Percentiles rank a stretch among this genome's conserved stretches.
Conservation (phyloP, 306 rosid genomes). For the Casuarina equisetifolia region DNA sequence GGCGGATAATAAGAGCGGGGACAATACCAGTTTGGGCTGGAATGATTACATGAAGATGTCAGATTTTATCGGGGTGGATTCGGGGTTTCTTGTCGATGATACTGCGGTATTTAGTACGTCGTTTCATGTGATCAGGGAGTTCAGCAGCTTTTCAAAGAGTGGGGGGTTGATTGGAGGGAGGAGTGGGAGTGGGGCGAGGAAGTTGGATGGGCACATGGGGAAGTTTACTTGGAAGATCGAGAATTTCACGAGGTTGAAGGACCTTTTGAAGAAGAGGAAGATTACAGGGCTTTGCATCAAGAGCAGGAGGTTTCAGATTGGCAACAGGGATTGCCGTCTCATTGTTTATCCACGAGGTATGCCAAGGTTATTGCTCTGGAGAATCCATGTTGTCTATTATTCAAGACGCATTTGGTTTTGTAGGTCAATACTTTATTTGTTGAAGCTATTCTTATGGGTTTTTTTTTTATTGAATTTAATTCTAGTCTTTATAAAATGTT, state of each 20-base stretch:
- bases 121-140: slow-evolving; percentile 94
- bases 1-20: slow-evolving; percentile 96
- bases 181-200: slow-evolving; percentile 76
- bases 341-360: slow-evolving; percentile 99
- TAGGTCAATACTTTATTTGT: slow-evolving; percentile 7
- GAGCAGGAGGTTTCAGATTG: slow-evolving; percentile 97
- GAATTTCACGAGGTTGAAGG: slow-evolving; percentile 91
- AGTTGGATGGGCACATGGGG: slow-evolving; percentile 91
- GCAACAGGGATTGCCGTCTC: slow-evolving; percentile 95
- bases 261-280: slow-evolving; percentile 92
- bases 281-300: slow-evolving; percentile 96
- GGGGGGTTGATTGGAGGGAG: slow-evolving; percentile 74
- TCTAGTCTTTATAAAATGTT: slow-evolving; percentile 20
- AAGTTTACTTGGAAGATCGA: slow-evolving; percentile 98
- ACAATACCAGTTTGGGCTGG: slow-evolving; percentile 99
- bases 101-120: slow-evolving; percentile 92
- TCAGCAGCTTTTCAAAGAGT: slow-evolving; percentile 85
- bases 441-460: slow-evolving; percentile 20
- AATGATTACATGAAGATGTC: slow-evolving; percentile 98
- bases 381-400: slow-evolving; percentile 1
- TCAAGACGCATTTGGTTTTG: neutral
- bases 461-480: slow-evolving; percentile 8
- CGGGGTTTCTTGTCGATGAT: slow-evolving; percentile 78
- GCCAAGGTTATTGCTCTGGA: slow-evolving; percentile 27
- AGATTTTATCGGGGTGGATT: slow-evolving; percentile 78